phyloP scores from a whole-genome alignment of 2,329 filamentous ascomycete genomes.

The Endocalyx cinctus region DNA sequence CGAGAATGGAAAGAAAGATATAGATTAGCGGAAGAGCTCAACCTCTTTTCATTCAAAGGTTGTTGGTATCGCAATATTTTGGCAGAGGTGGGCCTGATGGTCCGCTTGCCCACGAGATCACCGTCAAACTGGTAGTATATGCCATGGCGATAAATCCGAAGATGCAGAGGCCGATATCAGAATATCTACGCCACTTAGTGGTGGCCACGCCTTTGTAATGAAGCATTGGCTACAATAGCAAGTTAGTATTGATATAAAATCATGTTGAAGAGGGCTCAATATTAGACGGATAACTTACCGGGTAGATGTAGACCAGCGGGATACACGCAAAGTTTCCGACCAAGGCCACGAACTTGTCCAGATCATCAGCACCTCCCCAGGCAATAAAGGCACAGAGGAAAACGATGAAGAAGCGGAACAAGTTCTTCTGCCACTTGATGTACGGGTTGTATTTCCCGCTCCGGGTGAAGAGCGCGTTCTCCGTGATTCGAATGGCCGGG shows the following conservation, averaged over 20 bases:
- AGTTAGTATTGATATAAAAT: too few relatives aligned
- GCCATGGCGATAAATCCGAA: slow-evolving; percentile 85
- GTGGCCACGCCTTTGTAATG: slow-evolving; percentile 79
- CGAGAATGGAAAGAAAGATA: too few relatives aligned
- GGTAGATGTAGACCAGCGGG: slow-evolving; percentile 94
- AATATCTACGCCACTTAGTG: slow-evolving; percentile 59
- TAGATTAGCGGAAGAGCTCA: too few relatives aligned
- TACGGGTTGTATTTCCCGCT: slow-evolving; percentile 97
- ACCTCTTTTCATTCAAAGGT: too few relatives aligned
- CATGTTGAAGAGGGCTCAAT: too few relatives aligned
- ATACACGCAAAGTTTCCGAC: slow-evolving; percentile 98
- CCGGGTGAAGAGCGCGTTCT: slow-evolving; percentile 87
- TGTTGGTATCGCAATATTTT: slow-evolving; percentile 49
- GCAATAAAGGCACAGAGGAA: slow-evolving; percentile 80
- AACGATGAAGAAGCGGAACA: slow-evolving; percentile 91
- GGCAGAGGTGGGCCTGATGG: slow-evolving; percentile 38
- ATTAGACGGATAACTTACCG: slow-evolving; percentile 70
- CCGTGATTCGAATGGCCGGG: slow-evolving; percentile 92
- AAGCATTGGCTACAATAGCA: slow-evolving; percentile 71
- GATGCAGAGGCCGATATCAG: slow-evolving; percentile 72
- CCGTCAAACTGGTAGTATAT: slow-evolving; percentile 84
- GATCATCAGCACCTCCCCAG: slow-evolving; percentile 85
- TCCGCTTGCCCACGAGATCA: slow-evolving; percentile 77
- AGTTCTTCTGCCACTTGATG: slow-evolving; percentile 99
- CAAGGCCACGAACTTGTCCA: slow-evolving; percentile 95